A percentile compares a stretch with the other conserved stretches of the same genome.
Conservation (phyloP, 148 eudicot genomes). For the Chenopodium berlandieri region DNA sequence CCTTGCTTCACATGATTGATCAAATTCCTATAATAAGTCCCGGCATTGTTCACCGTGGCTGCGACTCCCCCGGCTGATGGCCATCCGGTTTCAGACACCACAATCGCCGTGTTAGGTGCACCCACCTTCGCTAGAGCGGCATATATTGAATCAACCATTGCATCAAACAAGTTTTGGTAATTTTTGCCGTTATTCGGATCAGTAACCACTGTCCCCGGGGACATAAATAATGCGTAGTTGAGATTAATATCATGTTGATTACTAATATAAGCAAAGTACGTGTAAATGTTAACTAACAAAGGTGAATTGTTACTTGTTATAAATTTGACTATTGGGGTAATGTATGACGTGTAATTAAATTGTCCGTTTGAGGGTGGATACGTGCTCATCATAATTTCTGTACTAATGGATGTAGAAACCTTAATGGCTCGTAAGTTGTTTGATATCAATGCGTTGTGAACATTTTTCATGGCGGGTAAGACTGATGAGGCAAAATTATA, state of each 20-base stretch:
- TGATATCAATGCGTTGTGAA: conserved; percentile 31
- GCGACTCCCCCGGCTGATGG: conserved; percentile 26
- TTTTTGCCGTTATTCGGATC: conserved; percentile 13
- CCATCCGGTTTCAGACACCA: conserved; percentile 43
- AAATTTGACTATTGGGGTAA: conserved; percentile 40
- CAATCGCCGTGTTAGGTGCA: conserved; percentile 28
- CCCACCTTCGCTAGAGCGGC: conserved; percentile 34
- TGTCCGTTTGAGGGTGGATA: conserved; percentile 43
- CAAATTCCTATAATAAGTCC: conserved; percentile 38
- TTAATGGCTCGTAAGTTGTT: conserved; percentile 32
- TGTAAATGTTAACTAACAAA: conserved; percentile 46
- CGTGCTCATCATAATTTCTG: conserved; percentile 21
- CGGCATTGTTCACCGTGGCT: conserved; percentile 32
- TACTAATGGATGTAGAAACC: conserved; percentile 43
- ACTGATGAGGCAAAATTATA: conserved; percentile 24
- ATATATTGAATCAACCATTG: conserved; percentile 42
- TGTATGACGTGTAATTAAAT: conserved; percentile 22
- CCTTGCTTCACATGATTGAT: conserved; percentile 33
- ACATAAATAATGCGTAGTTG: conserved; percentile 33
- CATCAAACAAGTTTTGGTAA: conserved; percentile 52
- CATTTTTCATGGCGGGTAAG: conserved; percentile 42
- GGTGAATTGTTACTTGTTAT: conserved; percentile 32
- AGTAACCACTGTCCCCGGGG: conserved; percentile 9
- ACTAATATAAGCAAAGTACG: conserved; percentile 37
- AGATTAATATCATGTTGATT: conserved; percentile 20